Conservation (phyloP, 768 basidiomycete genomes). For the Tylopilus cervinicoccineus region DNA sequence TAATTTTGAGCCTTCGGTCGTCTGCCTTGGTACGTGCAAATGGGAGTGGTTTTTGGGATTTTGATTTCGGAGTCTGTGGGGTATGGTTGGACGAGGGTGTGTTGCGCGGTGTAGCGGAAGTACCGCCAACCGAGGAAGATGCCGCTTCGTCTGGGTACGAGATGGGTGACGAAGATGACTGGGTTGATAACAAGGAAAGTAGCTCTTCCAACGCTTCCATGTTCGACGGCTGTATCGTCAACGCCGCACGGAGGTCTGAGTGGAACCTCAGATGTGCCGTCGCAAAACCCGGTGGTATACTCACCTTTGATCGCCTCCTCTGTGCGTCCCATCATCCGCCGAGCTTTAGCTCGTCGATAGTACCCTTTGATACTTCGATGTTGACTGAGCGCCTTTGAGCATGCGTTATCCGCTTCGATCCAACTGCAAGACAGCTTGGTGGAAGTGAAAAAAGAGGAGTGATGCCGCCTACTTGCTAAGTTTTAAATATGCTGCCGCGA, state of each 20-base stretch:
- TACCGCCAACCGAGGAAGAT: conserved; percentile 28
- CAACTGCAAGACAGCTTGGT: conserved; percentile 42
- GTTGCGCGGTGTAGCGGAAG: conserved; percentile 10
- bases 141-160: conserved; percentile 20
- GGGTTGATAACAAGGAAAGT: conserved; percentile 32
- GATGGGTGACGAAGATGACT: conserved; percentile 7
- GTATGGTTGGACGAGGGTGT: conserved; percentile 22
- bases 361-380: conserved; percentile 68
- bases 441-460: conserved; percentile 6
- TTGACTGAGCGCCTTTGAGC: conserved; percentile 58
- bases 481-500: conserved; percentile 73
- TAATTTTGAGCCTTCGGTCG: conserved; percentile 50
- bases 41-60: conserved; percentile 45
- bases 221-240: conserved; percentile 63
- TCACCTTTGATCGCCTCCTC: conserved; percentile 62
- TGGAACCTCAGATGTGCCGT: background rate
- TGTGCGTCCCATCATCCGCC: conserved; percentile 51
- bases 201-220: conserved; percentile 59
- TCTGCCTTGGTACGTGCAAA: conserved; percentile 51
- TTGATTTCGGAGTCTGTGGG: conserved; percentile 38
- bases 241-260: conserved; percentile 56
- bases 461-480: conserved; percentile 52
- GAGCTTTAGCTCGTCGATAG: conserved; percentile 65
- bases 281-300: too few species aligned
- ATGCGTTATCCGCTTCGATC: conserved; percentile 69